Evolutionary conservation across 2,329 filamentous ascomycete genomes (phyloP).

Genomic region (Talaromyces marneffei): DNA sequence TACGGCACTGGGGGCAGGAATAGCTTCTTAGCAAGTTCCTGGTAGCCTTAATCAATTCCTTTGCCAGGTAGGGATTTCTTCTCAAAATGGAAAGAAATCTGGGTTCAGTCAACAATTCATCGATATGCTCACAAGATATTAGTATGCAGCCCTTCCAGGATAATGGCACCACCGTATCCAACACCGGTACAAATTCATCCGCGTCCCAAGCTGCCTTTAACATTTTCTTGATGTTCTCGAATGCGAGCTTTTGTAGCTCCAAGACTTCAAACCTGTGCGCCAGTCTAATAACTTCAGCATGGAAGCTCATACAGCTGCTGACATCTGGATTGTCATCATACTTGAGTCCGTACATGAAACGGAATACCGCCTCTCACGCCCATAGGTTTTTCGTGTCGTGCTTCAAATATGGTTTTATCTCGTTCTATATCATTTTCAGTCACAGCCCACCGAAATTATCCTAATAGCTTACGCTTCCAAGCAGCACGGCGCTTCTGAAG

Average conservation of each 20-base stretch:
- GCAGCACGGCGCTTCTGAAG: background rate
- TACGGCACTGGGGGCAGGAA: background rate
- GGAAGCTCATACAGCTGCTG: background rate
- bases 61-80: background rate
- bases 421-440: background rate
- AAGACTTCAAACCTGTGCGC: background rate
- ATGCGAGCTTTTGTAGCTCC: background rate
- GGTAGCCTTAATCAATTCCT: background rate
- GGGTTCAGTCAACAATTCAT: background rate
- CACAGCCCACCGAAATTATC: background rate
- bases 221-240: background rate
- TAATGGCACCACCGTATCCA: accelerated
- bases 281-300: background rate
- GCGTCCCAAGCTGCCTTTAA: background rate
- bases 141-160: background rate
- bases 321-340: background rate
- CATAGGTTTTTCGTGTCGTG: too few relatives aligned
- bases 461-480: background rate
- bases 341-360: background rate
- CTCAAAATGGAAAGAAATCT: background rate
- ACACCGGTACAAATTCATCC: background rate
- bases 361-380: background rate
- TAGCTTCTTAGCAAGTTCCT: background rate
- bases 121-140: background rate
- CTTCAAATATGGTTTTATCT: too few relatives aligned